Conservation (phyloP, 371 early-diverging fungal genomes). For the Basidiobolus meristosporus region DNA sequence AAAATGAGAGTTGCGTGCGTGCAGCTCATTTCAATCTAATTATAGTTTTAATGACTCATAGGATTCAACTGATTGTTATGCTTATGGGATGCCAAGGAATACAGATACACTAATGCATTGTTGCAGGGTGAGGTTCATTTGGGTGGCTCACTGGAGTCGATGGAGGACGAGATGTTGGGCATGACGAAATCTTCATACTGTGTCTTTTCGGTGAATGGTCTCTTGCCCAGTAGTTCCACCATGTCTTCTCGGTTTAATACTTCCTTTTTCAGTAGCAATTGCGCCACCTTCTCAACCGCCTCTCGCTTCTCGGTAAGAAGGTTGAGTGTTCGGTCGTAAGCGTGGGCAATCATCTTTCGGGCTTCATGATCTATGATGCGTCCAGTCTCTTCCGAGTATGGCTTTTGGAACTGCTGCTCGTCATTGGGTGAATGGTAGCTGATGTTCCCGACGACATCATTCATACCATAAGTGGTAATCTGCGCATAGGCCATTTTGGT, state of each 20-base stretch:
- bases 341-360: conserved; percentile 53
- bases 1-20: no score
- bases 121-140: no score
- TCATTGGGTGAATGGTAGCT: conserved; percentile 55
- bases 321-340: conserved; percentile 60
- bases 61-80: no score
- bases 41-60: no score
- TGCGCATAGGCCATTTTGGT: conserved; percentile 93
- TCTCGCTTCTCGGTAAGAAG: conserved; percentile 63
- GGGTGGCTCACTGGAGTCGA: no score
- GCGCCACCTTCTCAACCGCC: conserved; percentile 86
- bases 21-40: no score
- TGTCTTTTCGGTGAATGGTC: conserved; percentile 61
- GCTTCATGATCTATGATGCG: conserved; percentile 89
- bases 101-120: no score
- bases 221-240: conserved; percentile 71
- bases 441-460: conserved; percentile 65
- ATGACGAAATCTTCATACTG: conserved; percentile 7
- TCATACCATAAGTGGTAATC: conserved; percentile 92
- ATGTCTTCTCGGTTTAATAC: conserved; percentile 90
- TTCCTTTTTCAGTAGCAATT: conserved; percentile 83
- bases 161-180: no score
- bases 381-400: conserved; percentile 90
- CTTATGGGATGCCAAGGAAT: no score
- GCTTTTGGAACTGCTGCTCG: conserved; percentile 73